Evolutionary conservation across 2,329 filamentous ascomycete genomes (phyloP), one percentile per base, ranked within the genome.

Genomic region (Dothidotthia symphoricarpi): DNA sequence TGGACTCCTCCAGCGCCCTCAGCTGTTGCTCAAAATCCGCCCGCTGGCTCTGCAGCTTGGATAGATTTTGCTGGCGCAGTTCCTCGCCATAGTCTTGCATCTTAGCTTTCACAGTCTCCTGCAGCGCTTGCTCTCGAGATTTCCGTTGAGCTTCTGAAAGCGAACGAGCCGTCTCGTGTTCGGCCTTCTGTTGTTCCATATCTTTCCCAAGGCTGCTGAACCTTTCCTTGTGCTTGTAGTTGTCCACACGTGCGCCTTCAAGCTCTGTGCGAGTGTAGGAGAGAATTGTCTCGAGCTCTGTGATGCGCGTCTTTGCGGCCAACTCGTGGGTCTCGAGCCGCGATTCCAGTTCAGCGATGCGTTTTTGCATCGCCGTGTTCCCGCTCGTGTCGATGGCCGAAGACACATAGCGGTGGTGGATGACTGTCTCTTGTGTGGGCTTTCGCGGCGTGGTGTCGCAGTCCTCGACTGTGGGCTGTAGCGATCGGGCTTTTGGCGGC

Each of bases 401-500:
- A 8, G 46, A 53, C 12, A 45, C 39, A 26, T 63, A 57, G 32
- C 59, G 61, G 24, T 63, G 58, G 32, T 59, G 61, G 39, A 66
- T 60, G 28, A 64, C 59, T 0, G 63, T 64, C 31, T 64, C 59
- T 39, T 59, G 56, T 9, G 60, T 63, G 7, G 60, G 53, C 32
- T 66, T 66, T 15, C 62, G 58, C 24, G 62, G 62, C 8, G 63
- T 65, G 28, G 65, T 61, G 25, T 63, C 59, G 31, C 56, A 59
- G 37, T 67, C 63, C 27, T 67, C 63, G 2, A 67, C 63, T 1
- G 62, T 66, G 3, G 63, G 44, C 32, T 66, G 63, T 25, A 67
- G 34, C 13, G 60, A 63, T 15, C 58, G 57, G 7, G 56, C 50
- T 39, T 59, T 64, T 16, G 58, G 43, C 11, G 54, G 45, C 13